Conservation (phyloP, 2,329 filamentous ascomycete genomes). For the Verticillium tricorpus region DNA sequence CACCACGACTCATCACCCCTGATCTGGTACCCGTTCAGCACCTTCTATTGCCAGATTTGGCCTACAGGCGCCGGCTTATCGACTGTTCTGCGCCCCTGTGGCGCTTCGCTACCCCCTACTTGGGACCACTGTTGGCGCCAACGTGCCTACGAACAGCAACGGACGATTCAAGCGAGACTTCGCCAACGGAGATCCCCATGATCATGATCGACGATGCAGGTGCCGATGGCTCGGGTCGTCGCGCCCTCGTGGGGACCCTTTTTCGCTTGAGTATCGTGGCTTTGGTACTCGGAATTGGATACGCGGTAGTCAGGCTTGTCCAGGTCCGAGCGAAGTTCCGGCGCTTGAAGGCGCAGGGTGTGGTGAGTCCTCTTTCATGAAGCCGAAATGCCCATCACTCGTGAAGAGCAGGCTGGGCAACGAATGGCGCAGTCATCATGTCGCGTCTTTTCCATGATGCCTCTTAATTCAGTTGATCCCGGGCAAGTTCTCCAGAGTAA, state of each 20-base stretch:
- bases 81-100: background rate
- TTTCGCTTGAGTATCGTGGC: background rate
- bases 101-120: background rate
- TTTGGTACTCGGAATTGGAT: background rate
- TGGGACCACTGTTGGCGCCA: background rate
- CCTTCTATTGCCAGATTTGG: background rate
- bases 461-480: background rate
- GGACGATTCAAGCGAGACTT: background rate
- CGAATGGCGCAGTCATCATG: background rate
- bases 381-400: too few species aligned
- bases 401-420: too few species aligned
- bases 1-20: background rate
- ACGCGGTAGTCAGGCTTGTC: background rate
- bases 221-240: background rate
- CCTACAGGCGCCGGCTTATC: background rate
- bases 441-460: background rate
- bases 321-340: background rate
- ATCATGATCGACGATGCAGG: background rate
- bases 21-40: background rate
- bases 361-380: background rate
- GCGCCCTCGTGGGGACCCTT: background rate
- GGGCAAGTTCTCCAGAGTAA: background rate
- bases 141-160: background rate
- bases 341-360: background rate
- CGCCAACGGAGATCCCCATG: background rate